Evolutionary conservation across 2,329 filamentous ascomycete genomes (phyloP).

Genomic region (Cladosporium sp.): DNA sequence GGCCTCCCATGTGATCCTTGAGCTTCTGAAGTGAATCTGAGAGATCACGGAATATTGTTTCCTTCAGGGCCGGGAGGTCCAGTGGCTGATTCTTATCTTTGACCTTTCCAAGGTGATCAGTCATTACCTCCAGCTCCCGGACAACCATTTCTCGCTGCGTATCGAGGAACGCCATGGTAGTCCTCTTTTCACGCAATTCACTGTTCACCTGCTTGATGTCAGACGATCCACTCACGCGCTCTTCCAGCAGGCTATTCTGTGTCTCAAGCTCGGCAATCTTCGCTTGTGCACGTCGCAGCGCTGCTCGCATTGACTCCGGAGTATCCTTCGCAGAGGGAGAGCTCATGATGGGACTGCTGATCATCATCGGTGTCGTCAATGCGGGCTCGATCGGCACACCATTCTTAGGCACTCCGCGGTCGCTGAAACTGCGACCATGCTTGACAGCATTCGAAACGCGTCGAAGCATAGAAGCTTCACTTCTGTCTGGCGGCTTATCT

Average conservation of each 20-base stretch:
- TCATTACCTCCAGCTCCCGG: slow-evolving; percentile 82
- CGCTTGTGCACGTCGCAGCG: slow-evolving; percentile 76
- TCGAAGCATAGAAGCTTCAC: slow-evolving; percentile 66
- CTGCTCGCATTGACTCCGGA: slow-evolving; percentile 53
- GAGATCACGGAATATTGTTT: slow-evolving; percentile 59
- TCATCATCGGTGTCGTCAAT: slow-evolving; percentile 21
- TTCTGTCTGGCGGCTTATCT: slow-evolving; percentile 44
- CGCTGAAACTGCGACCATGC: slow-evolving; percentile 84
- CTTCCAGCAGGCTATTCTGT: slow-evolving; percentile 59
- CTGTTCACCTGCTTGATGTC: slow-evolving; percentile 75
- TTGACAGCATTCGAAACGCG: slow-evolving; percentile 90
- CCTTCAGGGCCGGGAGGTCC: slow-evolving; percentile 68
- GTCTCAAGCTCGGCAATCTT: slow-evolving; percentile 80
- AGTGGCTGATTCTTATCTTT: slow-evolving; percentile 78
- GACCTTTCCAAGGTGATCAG: slow-evolving; percentile 79
- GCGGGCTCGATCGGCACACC: slow-evolving; percentile 1
- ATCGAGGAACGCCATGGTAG: slow-evolving; percentile 90
- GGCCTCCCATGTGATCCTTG: slow-evolving; percentile 70
- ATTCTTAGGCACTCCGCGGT: slow-evolving; percentile 37
- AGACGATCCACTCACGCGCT: slow-evolving; percentile 53
- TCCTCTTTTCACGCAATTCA: slow-evolving; percentile 85
- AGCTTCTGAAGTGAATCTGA: slow-evolving; percentile 61
- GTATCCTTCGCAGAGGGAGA: slow-evolving; percentile 50
- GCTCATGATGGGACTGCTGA: slow-evolving; percentile 38
- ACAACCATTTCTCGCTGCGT: slow-evolving; percentile 95